phyloP scores from a whole-genome alignment of 192 early-diverging fungal genomes.

The Gamsiella multidivaricata region DNA sequence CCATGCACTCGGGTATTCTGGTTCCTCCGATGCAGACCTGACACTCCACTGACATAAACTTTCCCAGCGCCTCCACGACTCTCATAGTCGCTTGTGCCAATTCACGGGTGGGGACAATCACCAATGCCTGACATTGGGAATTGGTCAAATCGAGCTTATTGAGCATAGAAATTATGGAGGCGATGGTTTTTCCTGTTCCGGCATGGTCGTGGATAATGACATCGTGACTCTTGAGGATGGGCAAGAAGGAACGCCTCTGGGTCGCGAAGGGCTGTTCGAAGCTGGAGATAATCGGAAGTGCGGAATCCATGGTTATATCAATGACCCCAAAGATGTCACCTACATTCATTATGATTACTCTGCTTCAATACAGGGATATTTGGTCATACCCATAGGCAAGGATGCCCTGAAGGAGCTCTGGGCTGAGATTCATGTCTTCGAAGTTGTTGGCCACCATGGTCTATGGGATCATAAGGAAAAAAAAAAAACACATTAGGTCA shows the following conservation, averaged over 20 bases:
- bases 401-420: constrained; percentile 92
- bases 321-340: too few relatives aligned
- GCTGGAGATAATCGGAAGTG: constrained; percentile 66
- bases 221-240: constrained; percentile 91
- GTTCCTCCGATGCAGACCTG: constrained; percentile 97
- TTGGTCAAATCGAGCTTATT: constrained; percentile 83
- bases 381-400: constrained; percentile 87
- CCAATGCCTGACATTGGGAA: constrained; percentile 88
- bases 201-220: constrained; percentile 99
- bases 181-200: constrained; percentile 99
- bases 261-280: constrained; percentile 94
- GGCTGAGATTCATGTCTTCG: constrained; percentile 89
- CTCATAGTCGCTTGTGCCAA: constrained; percentile 93
- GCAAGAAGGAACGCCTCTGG: constrained; percentile 93
- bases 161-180: constrained; percentile 97
- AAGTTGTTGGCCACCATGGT: constrained; percentile 91
- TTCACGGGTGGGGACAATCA: constrained; percentile 96
- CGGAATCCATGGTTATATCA: neutral
- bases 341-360: too few relatives aligned
- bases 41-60: constrained; percentile 91
- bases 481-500: too few relatives aligned
- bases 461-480: too few relatives aligned
- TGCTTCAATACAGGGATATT: neutral
- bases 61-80: constrained; percentile 89
- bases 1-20: too few relatives aligned